Conservation (phyloP, 2,329 filamentous ascomycete species). For the Fusarium oxysporum region DNA sequence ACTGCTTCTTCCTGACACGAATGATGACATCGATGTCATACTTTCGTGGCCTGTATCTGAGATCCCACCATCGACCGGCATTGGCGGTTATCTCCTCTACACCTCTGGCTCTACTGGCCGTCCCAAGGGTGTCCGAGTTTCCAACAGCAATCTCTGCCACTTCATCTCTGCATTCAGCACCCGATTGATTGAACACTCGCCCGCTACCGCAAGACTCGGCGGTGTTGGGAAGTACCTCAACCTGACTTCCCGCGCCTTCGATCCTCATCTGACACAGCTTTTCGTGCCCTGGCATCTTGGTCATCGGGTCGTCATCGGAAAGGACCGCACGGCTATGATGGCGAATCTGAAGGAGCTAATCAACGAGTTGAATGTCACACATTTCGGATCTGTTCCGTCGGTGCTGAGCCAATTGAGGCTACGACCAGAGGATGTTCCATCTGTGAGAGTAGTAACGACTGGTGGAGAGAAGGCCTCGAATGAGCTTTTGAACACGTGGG, state of each 20-base stretch:
- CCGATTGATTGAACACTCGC: neutral
- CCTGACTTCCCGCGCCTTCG: constrained; percentile 22
- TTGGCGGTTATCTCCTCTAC: constrained; percentile 28
- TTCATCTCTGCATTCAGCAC: constrained; percentile 17
- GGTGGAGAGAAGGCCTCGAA: constrained; percentile 28
- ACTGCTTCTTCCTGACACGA: neutral
- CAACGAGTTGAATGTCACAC: constrained; percentile 6
- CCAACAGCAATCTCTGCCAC: constrained; percentile 15
- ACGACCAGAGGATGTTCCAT: neutral
- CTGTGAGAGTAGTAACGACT: constrained; percentile 17
- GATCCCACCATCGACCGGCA: rapidly evolving
- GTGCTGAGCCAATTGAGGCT: constrained; percentile 19
- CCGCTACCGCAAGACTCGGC: neutral
- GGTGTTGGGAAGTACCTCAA: constrained; percentile 26
- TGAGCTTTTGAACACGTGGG: constrained; percentile 19
- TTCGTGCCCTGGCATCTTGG: constrained; percentile 27
- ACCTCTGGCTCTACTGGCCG: constrained; percentile 26
- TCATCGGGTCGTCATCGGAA: neutral
- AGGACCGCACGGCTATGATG: constrained; percentile 14
- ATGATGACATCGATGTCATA: rapidly evolving
- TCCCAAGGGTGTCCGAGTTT: constrained; percentile 22
- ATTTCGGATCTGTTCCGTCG: constrained; percentile 24
- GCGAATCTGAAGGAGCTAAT: constrained; percentile 10
- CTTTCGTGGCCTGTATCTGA: neutral
- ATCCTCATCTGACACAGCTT: constrained; percentile 20